Evolutionary conservation across 106 monocot genomes (phyloP).

Genomic region (Acorus calamus): DNA sequence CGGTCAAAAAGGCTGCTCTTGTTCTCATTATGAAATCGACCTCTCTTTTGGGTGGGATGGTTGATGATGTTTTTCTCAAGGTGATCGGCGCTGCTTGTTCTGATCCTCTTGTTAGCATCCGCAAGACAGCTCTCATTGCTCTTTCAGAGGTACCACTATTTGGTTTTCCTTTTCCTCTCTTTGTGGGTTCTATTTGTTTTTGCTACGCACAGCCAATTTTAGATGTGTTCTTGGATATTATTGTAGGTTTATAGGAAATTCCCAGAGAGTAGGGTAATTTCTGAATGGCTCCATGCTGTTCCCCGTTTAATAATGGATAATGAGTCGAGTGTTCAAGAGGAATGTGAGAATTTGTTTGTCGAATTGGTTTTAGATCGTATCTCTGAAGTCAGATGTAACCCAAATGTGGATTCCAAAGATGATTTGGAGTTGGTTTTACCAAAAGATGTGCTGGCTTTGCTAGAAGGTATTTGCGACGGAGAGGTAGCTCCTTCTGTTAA

Average conservation of each 20-base stretch:
- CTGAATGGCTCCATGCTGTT: conserved; percentile 83
- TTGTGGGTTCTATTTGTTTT: neutral
- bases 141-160: conserved; percentile 60
- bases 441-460: conserved; percentile 36
- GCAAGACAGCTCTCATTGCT: conserved; percentile 75
- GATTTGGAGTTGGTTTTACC: conserved; percentile 45
- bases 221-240: neutral
- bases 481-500: conserved; percentile 63
- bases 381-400: conserved; percentile 25
- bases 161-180: neutral
- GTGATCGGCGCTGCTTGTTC: conserved; percentile 66
- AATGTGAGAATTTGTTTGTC: conserved; percentile 92
- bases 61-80: conserved; percentile 53
- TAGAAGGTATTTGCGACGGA: conserved; percentile 60
- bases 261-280: conserved; percentile 46
- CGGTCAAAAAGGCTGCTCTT: conserved; percentile 79
- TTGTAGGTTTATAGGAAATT: conserved; percentile 65
- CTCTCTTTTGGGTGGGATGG: conserved; percentile 34
- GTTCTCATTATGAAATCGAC: conserved; percentile 56
- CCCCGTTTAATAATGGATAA: conserved; percentile 74
- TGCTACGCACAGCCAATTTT: neutral
- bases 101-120: conserved; percentile 84
- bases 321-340: conserved; percentile 88
- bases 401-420: conserved; percentile 5
- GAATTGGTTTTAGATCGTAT: conserved; percentile 79